Base-by-base conservation (phyloP, 2,329 filamentous ascomycete genomes). In the Chaetomium sp. region DNA sequence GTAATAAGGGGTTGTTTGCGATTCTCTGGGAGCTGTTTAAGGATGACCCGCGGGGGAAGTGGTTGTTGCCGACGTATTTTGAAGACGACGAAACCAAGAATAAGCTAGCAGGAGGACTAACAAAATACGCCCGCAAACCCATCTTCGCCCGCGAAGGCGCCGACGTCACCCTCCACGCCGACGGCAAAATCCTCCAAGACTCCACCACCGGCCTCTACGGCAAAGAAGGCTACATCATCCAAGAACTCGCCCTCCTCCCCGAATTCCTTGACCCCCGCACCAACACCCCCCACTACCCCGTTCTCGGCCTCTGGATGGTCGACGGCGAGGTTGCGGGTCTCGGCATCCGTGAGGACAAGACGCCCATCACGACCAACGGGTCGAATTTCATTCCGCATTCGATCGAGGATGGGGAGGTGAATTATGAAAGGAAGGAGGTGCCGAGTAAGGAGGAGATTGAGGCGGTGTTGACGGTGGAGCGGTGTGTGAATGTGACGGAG, bases 101-200 rank as follows among this genome's bases (percentile, higher is more conserved):
- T 27, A 27, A 27, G 19, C 19, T 27, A 27, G 19, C 19, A 27
- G 36, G 8, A 8, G 7, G 8, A 11, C 47, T 49, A 1, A 49
- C 36, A 35, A 49, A 40, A 37, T 49, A 38, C 8, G 47, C 47
- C 5, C 47, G 47, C 5, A 49, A 49, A 27, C 47, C 47, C 14
- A 49, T 49, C 47, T 49, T 49, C n/a, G 47, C 47, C 8, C 47
- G 47, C 36, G 47, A 49, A 11, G 47, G 47, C 6, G 47, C 47
- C 35, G 47, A 49, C 35, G 47, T 49, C 14, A 37, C 40, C 14
- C 47, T 49, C 14, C 47, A 49, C 19, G 35, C 47, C 6, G 47
- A 49, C 36, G 47, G 47, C 9, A 3, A 32, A 27, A 37, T 49
- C 2, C 38, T 49, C 36, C 47, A 49, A 11, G 47, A 49, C 19